phyloP scores from a whole-genome alignment of 805 yeast genomes.

The Metschnikowia picachoensis region DNA sequence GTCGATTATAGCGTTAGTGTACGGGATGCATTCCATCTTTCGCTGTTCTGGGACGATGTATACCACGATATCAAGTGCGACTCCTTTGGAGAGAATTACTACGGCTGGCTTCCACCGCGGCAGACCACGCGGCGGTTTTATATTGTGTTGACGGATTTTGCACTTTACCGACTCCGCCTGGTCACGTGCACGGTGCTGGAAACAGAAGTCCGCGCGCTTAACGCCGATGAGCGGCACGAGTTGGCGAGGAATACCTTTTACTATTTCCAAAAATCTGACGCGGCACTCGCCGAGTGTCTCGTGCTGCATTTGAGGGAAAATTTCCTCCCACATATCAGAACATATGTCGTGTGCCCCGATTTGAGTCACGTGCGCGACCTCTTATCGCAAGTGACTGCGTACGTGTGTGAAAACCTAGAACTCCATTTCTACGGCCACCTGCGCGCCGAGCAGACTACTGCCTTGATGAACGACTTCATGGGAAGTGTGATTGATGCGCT shows the following conservation, averaged over 20 bases:
- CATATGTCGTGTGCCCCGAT: slow-evolving; percentile 1
- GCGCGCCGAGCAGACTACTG: slow-evolving; percentile 4
- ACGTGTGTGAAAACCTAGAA: slow-evolving; percentile 12
- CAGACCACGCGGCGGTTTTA: slow-evolving; percentile 6
- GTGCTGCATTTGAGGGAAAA: slow-evolving; percentile 1
- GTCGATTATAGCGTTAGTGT: slow-evolving; percentile 1
- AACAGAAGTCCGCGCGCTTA: slow-evolving; percentile 1
- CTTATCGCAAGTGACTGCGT: slow-evolving; percentile 3
- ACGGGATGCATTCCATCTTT: slow-evolving; percentile 8
- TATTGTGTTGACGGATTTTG: slow-evolving; percentile 10
- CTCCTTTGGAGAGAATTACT: neutral
- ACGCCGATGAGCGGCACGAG: slow-evolving; percentile 12
- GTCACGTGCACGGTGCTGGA: slow-evolving; percentile 7
- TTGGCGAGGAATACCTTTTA: slow-evolving; percentile 4
- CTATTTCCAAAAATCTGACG: slow-evolving; percentile 7
- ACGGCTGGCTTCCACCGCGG: slow-evolving; percentile 11
- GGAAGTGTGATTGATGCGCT: neutral
- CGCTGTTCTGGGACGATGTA: slow-evolving; percentile 15
- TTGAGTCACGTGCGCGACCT: slow-evolving; percentile 6
- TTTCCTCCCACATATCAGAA: slow-evolving; percentile 2
- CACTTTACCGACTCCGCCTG: slow-evolving; percentile 9
- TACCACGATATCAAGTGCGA: slow-evolving; percentile 15
- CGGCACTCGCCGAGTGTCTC: slow-evolving; percentile 6
- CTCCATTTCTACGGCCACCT: slow-evolving; percentile 12
- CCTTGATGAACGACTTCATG: slow-evolving; percentile 3